Percentiles rank a stretch among this genome's conserved stretches.
These are phyloP conservation scores for Aeschynomene evenia DNA, from an alignment of 306 rosid species.

Conservation along the genomic window DNA sequence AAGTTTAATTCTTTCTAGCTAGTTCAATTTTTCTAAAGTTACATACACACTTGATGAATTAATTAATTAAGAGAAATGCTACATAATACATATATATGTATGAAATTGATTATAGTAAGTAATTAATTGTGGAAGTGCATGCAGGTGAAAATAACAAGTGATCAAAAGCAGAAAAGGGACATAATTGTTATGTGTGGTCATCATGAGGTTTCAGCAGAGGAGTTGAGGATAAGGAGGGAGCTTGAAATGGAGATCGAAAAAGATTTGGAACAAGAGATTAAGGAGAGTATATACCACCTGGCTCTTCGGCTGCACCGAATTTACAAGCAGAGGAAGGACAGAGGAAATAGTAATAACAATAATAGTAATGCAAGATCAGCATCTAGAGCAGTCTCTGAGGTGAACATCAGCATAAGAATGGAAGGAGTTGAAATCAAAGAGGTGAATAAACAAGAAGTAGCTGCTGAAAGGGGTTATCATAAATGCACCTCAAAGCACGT, in stretches of 20 bases:
- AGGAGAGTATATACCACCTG: slow-evolving; percentile 55
- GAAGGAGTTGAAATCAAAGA: slow-evolving; percentile 71
- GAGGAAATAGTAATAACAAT: no score
- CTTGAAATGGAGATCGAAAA: slow-evolving; percentile 63
- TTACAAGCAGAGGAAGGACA: slow-evolving; percentile 49
- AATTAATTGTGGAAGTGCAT: no score
- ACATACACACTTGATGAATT: background rate
- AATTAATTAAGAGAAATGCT: no score
- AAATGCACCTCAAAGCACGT: slow-evolving; percentile 19
- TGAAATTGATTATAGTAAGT: no score
- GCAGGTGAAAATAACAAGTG: slow-evolving; percentile 15
- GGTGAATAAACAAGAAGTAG: slow-evolving; percentile 34
- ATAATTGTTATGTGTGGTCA: no score
- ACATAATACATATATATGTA: no score
- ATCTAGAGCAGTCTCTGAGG: slow-evolving; percentile 45
- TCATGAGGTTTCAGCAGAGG: slow-evolving; percentile 53
- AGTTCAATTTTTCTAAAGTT: background rate
- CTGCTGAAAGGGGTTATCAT: slow-evolving; percentile 26
- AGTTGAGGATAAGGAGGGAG: slow-evolving; percentile 58
- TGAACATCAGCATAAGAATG: slow-evolving; percentile 59
- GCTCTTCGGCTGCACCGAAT: slow-evolving; percentile 62
- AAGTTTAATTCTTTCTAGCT: slow-evolving; percentile 24
- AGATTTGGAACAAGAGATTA: slow-evolving; percentile 69
- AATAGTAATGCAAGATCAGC: background rate
- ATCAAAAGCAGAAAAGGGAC: background rate